Percentiles rank a stretch among this genome's conserved stretches.
These are phyloP conservation scores for Penicillium sclerotigenum DNA, from an alignment of 2,329 filamentous ascomycete genomes.

Conservation along the genomic window DNA sequence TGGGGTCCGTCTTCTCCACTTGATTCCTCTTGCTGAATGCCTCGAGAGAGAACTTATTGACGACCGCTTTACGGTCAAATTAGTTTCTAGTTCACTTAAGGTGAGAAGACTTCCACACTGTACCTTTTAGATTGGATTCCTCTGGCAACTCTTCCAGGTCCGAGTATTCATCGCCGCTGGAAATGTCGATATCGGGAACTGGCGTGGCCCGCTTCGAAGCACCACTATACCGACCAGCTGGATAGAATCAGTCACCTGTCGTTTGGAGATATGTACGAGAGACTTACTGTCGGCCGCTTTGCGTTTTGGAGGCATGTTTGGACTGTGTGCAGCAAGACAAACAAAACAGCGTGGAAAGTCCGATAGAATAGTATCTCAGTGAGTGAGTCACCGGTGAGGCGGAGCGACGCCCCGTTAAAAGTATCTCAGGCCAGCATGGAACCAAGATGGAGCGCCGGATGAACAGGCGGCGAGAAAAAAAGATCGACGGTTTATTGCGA, in stretches of 20 bases:
- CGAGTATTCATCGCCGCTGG: constrained; percentile 58
- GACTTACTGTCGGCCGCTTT: constrained; percentile 59
- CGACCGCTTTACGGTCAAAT: constrained; percentile 37
- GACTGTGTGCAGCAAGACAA: not conserved
- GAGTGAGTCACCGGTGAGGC: constrained; percentile 6
- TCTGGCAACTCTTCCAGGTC: constrained; percentile 50
- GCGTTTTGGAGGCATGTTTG: constrained; percentile 66
- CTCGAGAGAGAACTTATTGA: constrained; percentile 54
- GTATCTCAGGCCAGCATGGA: constrained; percentile 22
- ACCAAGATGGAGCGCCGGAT: constrained; percentile 13
- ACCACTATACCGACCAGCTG: constrained; percentile 46
- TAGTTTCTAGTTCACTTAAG: constrained; percentile 19
- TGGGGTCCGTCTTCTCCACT: constrained; percentile 49
- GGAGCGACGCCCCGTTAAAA: constrained; percentile 11
- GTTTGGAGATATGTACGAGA: constrained; percentile 22
- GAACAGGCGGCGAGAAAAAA: constrained; percentile 12
- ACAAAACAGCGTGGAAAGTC: not conserved
- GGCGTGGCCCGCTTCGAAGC: constrained; percentile 49
- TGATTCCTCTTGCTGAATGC: constrained; percentile 50
- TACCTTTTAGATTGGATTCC: constrained; percentile 49
- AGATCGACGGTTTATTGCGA: not conserved
- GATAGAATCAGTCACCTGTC: constrained; percentile 24
- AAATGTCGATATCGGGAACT: constrained; percentile 44
- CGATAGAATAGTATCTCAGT: not conserved
- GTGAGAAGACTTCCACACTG: constrained; percentile 20